Conservation (phyloP, 805 yeast genomes). For the Starmerella sirachaensis region DNA sequence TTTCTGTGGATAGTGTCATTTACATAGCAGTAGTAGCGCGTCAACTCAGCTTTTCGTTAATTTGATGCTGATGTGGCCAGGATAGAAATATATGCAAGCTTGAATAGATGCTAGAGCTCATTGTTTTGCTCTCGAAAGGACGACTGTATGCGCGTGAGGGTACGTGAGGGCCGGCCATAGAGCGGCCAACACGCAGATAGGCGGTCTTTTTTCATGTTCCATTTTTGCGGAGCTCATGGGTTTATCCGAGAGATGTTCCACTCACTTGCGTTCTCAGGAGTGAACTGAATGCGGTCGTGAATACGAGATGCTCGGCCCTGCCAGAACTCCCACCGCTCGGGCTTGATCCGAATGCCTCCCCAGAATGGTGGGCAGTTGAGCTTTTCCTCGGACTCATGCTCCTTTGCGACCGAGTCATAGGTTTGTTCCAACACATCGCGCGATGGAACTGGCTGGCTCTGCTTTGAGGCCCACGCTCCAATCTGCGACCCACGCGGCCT, state of each 20-base stretch:
- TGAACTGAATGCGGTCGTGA: slow-evolving; percentile 75
- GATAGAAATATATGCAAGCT: not conserved
- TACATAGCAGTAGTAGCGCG: too few relatives aligned
- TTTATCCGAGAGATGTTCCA: slow-evolving; percentile 66
- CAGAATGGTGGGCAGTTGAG: slow-evolving; percentile 88
- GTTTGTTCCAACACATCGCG: slow-evolving; percentile 53
- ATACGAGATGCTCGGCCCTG: slow-evolving; percentile 85
- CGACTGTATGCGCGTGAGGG: too few relatives aligned
- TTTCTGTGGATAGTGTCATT: not conserved
- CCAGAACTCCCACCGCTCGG: slow-evolving; percentile 92
- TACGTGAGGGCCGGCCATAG: too few relatives aligned
- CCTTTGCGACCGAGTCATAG: slow-evolving; percentile 38
- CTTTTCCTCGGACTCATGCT: slow-evolving; percentile 50
- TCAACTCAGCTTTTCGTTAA: too few relatives aligned
- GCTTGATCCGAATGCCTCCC: slow-evolving; percentile 89
- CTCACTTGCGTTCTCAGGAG: slow-evolving; percentile 39
- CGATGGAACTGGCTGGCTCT: slow-evolving; percentile 46
- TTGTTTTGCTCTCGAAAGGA: too few relatives aligned
- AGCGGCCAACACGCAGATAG: too few relatives aligned
- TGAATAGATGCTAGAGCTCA: not conserved
- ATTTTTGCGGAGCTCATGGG: not conserved
- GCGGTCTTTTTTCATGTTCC: too few relatives aligned
- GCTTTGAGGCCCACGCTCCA: slow-evolving; percentile 97
- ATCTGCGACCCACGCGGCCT: slow-evolving; percentile 88
- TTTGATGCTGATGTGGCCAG: not conserved